Evolutionary conservation across 257 asterid species (phyloP).

Genomic region (Ilex aquifolium): DNA sequence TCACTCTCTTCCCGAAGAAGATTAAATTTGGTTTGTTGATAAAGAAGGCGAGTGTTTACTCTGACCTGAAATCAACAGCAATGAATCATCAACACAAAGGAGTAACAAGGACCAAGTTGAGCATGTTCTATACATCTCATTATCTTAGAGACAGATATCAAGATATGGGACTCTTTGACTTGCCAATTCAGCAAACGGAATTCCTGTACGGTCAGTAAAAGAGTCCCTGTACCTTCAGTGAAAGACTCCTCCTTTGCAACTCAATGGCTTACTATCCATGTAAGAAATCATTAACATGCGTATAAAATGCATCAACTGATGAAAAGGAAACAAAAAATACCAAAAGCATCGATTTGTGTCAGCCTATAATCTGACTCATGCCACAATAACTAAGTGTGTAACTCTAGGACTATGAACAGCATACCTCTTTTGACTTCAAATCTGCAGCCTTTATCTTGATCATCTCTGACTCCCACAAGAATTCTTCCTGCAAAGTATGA

Average conservation of each 20-base stretch:
- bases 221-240: neutral
- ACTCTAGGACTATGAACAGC: too few relatives aligned
- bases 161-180: neutral
- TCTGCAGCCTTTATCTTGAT: constrained; percentile 92
- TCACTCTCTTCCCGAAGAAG: constrained; percentile 99
- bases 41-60: constrained; percentile 98
- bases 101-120: neutral
- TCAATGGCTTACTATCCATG: too few relatives aligned
- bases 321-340: too few relatives aligned
- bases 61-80: constrained; percentile 64
- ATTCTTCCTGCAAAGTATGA: constrained; percentile 67
- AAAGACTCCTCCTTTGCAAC: too few relatives aligned
- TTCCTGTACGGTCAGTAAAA: neutral
- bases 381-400: too few relatives aligned
- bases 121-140: neutral
- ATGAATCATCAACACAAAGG: constrained; percentile 14
- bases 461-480: constrained; percentile 93
- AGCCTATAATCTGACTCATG: too few relatives aligned
- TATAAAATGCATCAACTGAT: too few relatives aligned
- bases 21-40: constrained; percentile 97
- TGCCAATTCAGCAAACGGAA: neutral
- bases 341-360: too few relatives aligned
- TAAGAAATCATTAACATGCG: too few relatives aligned
- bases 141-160: neutral
- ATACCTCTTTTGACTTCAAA: constrained; percentile 97